phyloP scores from a whole-genome alignment of 495 filamentous ascomycete genomes.

The Daldinia childiae region DNA sequence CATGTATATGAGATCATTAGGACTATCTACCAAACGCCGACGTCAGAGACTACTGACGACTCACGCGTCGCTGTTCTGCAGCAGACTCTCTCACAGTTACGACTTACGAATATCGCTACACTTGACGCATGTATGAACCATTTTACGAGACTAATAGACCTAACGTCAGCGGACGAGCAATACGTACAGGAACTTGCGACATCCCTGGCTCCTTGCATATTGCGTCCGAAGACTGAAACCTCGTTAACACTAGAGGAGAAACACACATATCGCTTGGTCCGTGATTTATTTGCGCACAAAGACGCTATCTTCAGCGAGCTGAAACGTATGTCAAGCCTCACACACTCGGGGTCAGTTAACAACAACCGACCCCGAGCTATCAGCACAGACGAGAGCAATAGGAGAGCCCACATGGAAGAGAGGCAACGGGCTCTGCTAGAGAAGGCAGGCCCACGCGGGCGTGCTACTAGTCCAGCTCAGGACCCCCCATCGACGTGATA shows the following conservation, averaged over 20 bases:
- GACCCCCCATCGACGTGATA: conserved; percentile 74
- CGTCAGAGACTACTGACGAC: conserved; percentile 70
- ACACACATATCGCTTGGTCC: conserved; percentile 89
- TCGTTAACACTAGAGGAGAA: conserved; percentile 95
- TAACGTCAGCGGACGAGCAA: conserved; percentile 93
- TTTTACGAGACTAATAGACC: conserved; percentile 94
- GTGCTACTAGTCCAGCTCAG: conserved; percentile 80
- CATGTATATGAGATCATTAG: conserved; percentile 99
- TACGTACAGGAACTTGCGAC: conserved; percentile 82
- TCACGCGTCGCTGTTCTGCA: conserved; percentile 91
- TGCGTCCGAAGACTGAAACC: conserved; percentile 85
- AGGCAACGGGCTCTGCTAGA: conserved; percentile 82
- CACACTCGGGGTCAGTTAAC: conserved; percentile 61
- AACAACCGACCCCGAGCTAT: conserved; percentile 82
- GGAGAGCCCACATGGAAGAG: conserved; percentile 92
- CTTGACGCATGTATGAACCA: conserved; percentile 98
- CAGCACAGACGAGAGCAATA: conserved; percentile 95
- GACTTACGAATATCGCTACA: conserved; percentile 96
- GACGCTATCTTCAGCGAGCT: conserved; percentile 94
- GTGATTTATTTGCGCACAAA: conserved; percentile 93
- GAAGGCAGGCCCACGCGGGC: conserved; percentile 67
- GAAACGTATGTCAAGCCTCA: conserved; percentile 83
- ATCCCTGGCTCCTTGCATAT: conserved; percentile 82
- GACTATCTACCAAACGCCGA: conserved; percentile 90
- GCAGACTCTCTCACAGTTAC: conserved; percentile 92